Base-by-base conservation (phyloP, 2,329 filamentous ascomycete species). In the Daldinia sp. region DNA sequence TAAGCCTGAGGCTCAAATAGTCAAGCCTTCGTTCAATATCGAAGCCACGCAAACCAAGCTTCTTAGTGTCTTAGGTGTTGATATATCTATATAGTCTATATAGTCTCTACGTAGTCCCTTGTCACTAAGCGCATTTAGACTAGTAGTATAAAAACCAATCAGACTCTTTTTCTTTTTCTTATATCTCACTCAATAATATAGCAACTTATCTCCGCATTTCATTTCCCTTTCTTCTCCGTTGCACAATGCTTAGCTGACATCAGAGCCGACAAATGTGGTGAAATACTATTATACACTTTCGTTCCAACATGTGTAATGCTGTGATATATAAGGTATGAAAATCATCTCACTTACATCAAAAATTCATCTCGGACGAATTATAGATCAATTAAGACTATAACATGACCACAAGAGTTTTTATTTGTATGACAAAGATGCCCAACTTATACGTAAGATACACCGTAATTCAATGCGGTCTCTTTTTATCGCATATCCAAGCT, bases 401-500 rank as follows among this genome's bases (percentile, higher is more conserved):
- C 26, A 51, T 51, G 26, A 51, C 46, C 6, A 18, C 26, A 9
- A 51, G 26, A 33, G 18, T 4, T 51, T 33, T 51, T 51, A 9
- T 35, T 50, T n/a, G 39, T 12, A 57, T 61, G 35, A 51, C 26
- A 28, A 61, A 51, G 18, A 54, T 9, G 15, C n/a, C n/a, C 23
- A 4, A 51, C 62, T 65, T 63, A 69, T 51, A 48, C 44, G 44
- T 48, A 44, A 26, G 58, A 59, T 48, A 13, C 13, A 28, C 18
- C 15, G 7, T 63, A 62, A 51, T 28, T 53, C 6, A 28, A 69
- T 55, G 56, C 44, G 4, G 37, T 18, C 5, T 42, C 60, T 60
- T 18, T 55, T 68, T 68, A 67, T 60, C 60, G 65, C 70, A 72
- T 70, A 66, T 53, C 6, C 10, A 60, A 61, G 23, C 54, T 39